These are phyloP conservation scores for Neurospora discreta DNA, from an alignment of 495 filamentous ascomycete species.

Conservation along the genomic window DNA sequence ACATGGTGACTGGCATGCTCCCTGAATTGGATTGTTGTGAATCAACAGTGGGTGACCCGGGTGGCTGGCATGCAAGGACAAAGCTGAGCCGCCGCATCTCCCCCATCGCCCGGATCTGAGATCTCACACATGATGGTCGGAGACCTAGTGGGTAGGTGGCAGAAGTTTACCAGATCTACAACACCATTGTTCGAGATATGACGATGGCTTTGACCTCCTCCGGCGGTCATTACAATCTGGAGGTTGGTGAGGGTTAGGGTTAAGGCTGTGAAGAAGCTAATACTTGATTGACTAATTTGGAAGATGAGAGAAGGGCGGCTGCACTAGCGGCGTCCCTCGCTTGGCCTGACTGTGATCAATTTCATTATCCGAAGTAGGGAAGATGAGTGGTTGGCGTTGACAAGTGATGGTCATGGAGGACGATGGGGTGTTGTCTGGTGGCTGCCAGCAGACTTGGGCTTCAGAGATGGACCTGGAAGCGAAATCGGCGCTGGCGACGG, in stretches of 20 bases:
- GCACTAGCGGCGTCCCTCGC: background rate
- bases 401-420: background rate
- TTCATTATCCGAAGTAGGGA: too few species aligned
- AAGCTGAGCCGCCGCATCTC: background rate
- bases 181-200: background rate
- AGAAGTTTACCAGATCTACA: background rate
- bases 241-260: background rate
- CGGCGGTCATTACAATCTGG: background rate
- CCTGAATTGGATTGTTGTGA: background rate
- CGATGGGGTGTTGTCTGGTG: background rate
- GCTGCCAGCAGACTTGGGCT: background rate
- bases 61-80: background rate
- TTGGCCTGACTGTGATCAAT: background rate
- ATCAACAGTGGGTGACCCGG: background rate
- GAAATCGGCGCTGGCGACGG: background rate
- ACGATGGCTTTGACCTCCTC: background rate
- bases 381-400: background rate
- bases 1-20: background rate
- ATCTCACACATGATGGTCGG: background rate
- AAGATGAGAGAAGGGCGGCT: background rate
- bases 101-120: background rate
- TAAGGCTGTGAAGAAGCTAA: background rate
- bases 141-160: background rate
- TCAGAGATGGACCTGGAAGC: background rate
- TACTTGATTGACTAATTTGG: background rate